phyloP scores from a whole-genome alignment of 345 rosid species.

The Hypericum androsaemum region DNA sequence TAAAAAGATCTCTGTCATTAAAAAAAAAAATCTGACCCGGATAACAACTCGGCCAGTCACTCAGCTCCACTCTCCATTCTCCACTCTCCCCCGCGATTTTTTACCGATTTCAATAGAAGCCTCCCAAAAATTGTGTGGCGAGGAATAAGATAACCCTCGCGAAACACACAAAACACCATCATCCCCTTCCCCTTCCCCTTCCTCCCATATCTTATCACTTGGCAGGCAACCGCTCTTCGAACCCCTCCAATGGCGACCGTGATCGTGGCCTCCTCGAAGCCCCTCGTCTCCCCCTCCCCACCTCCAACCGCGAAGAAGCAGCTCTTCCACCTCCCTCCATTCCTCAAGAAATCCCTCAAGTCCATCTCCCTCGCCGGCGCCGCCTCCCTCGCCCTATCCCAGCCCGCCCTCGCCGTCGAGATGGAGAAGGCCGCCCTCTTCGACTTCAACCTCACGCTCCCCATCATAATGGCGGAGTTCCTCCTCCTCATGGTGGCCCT shows the following conservation, averaged over 20 bases:
- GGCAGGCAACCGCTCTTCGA: not conserved
- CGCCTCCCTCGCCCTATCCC: constrained; percentile 35
- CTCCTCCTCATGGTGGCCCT: constrained; percentile 74
- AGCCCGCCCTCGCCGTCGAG: constrained; percentile 71
- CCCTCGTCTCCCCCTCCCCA: constrained; percentile 17
- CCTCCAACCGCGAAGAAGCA: constrained; percentile 7
- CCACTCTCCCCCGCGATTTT: no score
- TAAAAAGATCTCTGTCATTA: no score
- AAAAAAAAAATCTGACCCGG: no score
- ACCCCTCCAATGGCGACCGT: constrained; percentile 52
- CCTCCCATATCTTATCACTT: constrained; percentile 7
- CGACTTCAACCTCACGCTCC: constrained; percentile 88
- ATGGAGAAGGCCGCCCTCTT: constrained; percentile 83
- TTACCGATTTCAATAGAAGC: constrained; percentile 10
- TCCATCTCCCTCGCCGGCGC: constrained; percentile 53
- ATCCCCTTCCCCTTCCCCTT: constrained; percentile 6
- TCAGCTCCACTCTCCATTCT: no score
- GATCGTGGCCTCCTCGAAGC: constrained; percentile 57
- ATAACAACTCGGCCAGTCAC: no score
- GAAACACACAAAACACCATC: not conserved
- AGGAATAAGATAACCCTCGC: constrained; percentile 37
- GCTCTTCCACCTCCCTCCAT: no score
- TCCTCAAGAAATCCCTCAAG: constrained; percentile 24
- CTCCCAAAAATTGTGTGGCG: constrained; percentile 62
- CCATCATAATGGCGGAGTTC: constrained; percentile 75